These are phyloP conservation scores for Aspergillus ochraceus DNA, from an alignment of 2,329 filamentous ascomycete genomes.

Conservation along the genomic window DNA sequence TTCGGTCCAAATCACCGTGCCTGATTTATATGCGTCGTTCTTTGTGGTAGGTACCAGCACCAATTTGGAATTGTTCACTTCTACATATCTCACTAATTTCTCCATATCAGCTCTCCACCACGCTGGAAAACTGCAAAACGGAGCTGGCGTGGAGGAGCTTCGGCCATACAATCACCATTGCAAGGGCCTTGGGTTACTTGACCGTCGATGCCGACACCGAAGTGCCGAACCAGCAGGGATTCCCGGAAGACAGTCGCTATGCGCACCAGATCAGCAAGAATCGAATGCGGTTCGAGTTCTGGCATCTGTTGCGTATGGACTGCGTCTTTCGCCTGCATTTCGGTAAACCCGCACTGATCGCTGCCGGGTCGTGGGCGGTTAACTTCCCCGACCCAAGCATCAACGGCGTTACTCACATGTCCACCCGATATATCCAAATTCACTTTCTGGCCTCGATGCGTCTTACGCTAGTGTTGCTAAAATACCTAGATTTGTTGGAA, in stretches of 20 bases:
- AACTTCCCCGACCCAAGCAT: slow-evolving; percentile 22
- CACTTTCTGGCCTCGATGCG: slow-evolving; percentile 21
- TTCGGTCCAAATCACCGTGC: slow-evolving; percentile 7
- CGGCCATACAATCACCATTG: slow-evolving; percentile 9
- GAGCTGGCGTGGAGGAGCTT: slow-evolving; percentile 17
- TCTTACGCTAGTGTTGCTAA: slow-evolving; percentile 12
- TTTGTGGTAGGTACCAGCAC: slow-evolving; percentile 8
- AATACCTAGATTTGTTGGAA: slow-evolving; percentile 13
- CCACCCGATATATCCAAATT: slow-evolving; percentile 18
- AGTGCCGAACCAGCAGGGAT: not conserved
- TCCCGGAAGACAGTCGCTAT: not conserved
- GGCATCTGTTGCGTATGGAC: slow-evolving; percentile 20
- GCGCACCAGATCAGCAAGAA: slow-evolving; percentile 12
- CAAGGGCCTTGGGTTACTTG: slow-evolving; percentile 16
- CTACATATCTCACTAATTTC: too few species aligned
- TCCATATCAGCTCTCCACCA: slow-evolving; percentile 12
- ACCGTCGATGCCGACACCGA: slow-evolving; percentile 11
- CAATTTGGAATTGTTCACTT: too few species aligned
- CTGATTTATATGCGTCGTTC: slow-evolving; percentile 17
- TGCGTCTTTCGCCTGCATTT: slow-evolving; percentile 20
- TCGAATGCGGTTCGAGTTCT: slow-evolving; percentile 22
- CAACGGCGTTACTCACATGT: slow-evolving; percentile 13
- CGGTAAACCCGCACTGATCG: slow-evolving; percentile 17
- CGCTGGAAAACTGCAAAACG: slow-evolving; percentile 17
- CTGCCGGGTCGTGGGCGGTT: slow-evolving; percentile 16